Evolutionary conservation across 192 early-diverging fungal species (phyloP).

Genomic region (Rhizoclosmatium sp.): DNA sequence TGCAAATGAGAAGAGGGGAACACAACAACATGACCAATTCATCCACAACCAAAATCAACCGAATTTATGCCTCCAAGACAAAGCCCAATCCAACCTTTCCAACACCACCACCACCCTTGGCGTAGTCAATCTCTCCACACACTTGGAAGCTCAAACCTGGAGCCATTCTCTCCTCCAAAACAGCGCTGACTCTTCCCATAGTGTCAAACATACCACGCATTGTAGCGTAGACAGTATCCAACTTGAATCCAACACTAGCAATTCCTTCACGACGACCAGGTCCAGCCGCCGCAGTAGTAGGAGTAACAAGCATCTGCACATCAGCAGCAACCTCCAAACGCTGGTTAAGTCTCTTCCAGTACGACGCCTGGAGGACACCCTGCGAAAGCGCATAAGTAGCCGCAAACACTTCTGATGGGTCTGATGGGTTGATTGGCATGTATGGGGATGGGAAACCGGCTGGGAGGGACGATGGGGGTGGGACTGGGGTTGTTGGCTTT

Average conservation of each 20-base stretch:
- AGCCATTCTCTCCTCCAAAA: slow-evolving; percentile 95
- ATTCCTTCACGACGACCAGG: slow-evolving; percentile 84
- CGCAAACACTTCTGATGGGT: slow-evolving; percentile 61
- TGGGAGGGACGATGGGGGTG: slow-evolving; percentile 66
- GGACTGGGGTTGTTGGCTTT: slow-evolving; percentile 37
- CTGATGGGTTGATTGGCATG: slow-evolving; percentile 59
- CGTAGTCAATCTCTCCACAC: slow-evolving; percentile 94
- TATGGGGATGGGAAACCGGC: slow-evolving; percentile 59
- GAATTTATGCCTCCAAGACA: slow-evolving; percentile 79
- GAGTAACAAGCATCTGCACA: slow-evolving; percentile 78
- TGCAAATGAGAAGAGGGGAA: too few species aligned
- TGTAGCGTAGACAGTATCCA: slow-evolving; percentile 90
- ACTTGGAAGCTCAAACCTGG: slow-evolving; percentile 89
- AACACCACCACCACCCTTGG: slow-evolving; percentile 70
- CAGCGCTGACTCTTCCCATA: slow-evolving; percentile 83
- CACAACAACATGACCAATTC: too few species aligned
- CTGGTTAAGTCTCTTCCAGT: slow-evolving; percentile 90
- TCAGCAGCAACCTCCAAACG: slow-evolving; percentile 94
- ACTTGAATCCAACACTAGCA: slow-evolving; percentile 96
- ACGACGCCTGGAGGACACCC: slow-evolving; percentile 78
- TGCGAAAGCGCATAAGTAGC: slow-evolving; percentile 53
- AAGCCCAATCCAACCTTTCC: slow-evolving; percentile 80
- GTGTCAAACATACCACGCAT: slow-evolving; percentile 94
- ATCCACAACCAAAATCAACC: too few species aligned
- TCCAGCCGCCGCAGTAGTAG: slow-evolving; percentile 47